Conservation (phyloP, 805 yeast genomes). For the Ogataea henricii region DNA sequence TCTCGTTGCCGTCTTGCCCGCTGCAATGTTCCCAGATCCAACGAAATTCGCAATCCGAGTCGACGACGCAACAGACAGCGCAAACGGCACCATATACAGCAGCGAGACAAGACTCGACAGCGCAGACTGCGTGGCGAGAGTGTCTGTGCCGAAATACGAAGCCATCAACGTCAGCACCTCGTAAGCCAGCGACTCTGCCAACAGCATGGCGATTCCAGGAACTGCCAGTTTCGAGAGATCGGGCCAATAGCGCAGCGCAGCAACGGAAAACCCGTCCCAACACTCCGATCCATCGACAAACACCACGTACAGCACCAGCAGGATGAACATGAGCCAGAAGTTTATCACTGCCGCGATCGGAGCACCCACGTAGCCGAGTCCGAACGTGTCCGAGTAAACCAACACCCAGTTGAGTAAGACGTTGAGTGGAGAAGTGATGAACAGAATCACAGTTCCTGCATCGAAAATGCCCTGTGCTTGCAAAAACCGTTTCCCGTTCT, state of each 20-base stretch:
- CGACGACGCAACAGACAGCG: slow-evolving; percentile 54
- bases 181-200: slow-evolving; percentile 59
- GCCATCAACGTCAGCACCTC: slow-evolving; percentile 58
- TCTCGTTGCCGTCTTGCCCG: slow-evolving; percentile 42
- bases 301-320: slow-evolving; percentile 55
- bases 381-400: slow-evolving; percentile 57
- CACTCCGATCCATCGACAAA: slow-evolving; percentile 66
- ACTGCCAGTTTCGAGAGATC: slow-evolving; percentile 48
- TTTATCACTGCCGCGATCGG: slow-evolving; percentile 73
- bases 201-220: slow-evolving; percentile 55
- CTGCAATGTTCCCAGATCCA: slow-evolving; percentile 42
- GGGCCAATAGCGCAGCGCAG: slow-evolving; percentile 39
- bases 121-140: slow-evolving; percentile 58
- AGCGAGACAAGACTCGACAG: slow-evolving; percentile 54
- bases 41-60: slow-evolving; percentile 57
- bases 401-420: slow-evolving; percentile 63
- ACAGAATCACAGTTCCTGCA: slow-evolving; percentile 70
- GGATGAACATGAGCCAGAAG: slow-evolving; percentile 66
- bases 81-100: slow-evolving; percentile 58
- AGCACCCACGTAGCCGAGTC: slow-evolving; percentile 76
- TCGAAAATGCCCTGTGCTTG: slow-evolving; percentile 82
- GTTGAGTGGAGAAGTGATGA: slow-evolving; percentile 72
- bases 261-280: slow-evolving; percentile 61
- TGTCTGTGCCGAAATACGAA: slow-evolving; percentile 52
- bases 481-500: slow-evolving; percentile 69